These are phyloP conservation scores for Microsporum canis DNA, from an alignment of 2,329 filamentous ascomycete species.

Conservation along the genomic window DNA sequence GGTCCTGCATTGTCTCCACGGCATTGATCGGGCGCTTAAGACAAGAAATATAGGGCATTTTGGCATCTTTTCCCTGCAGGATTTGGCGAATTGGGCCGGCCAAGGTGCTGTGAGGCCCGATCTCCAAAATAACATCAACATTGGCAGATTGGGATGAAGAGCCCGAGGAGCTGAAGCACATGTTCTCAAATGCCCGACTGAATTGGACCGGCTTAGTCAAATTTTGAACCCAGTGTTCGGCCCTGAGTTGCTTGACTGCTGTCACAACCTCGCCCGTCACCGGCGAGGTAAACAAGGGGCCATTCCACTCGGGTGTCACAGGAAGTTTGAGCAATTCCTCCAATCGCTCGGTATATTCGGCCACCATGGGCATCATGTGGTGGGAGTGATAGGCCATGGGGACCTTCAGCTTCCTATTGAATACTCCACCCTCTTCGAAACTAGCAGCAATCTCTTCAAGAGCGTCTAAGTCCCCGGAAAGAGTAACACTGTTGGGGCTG, in stretches of 20 bases:
- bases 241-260: background rate
- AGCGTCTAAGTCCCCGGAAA: conserved; percentile 21
- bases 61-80: background rate
- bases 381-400: conserved; percentile 9
- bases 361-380: background rate
- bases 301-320: background rate
- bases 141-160: background rate
- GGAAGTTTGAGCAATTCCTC: background rate
- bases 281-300: conserved; percentile 9
- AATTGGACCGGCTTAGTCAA: conserved; percentile 1
- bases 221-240: background rate
- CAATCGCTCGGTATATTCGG: too few species aligned
- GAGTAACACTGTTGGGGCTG: conserved; percentile 11
- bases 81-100: conserved; percentile 13
- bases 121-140: conserved; percentile 9
- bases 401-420: conserved; percentile 9
- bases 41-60: conserved; percentile 1
- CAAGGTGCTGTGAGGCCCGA: conserved; percentile 13
- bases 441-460: conserved; percentile 13
- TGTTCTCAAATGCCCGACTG: background rate
- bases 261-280: background rate
- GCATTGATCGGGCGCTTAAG: conserved; percentile 6
- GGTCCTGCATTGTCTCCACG: background rate
- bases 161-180: too few species aligned
- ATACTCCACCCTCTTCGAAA: conserved; percentile 10